phyloP scores from a whole-genome alignment of 495 filamentous ascomycete species.

The Staphylotrichum tortipilum region DNA sequence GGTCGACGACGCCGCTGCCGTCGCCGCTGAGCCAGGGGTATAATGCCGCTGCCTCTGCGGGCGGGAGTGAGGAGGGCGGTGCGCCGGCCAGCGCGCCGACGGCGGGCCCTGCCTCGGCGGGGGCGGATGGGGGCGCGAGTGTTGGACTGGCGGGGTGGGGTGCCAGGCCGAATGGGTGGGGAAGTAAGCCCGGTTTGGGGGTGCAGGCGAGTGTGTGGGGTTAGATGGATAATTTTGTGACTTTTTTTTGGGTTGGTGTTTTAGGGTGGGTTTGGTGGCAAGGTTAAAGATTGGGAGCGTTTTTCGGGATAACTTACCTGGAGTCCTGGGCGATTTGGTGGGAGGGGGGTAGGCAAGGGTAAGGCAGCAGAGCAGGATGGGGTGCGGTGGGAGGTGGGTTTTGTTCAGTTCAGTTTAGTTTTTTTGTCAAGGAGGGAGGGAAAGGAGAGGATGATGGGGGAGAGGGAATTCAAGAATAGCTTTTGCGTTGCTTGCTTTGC shows the following conservation, averaged over 20 bases:
- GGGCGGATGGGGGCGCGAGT: slow-evolving; percentile 16
- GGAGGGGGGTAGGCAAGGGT: no score
- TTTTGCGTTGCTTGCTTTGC: no score
- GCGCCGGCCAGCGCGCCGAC: slow-evolving; percentile 27
- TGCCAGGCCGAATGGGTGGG: slow-evolving; percentile 64
- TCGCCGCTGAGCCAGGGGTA: slow-evolving; percentile 82
- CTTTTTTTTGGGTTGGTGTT: background rate
- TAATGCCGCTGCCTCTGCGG: no score
- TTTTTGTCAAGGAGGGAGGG: no score
- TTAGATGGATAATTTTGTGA: slow-evolving; percentile 24
- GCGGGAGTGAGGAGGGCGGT: slow-evolving; percentile 24
- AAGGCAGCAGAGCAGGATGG: no score
- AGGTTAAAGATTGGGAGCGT: background rate
- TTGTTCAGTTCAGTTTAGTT: no score
- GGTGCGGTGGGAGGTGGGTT: no score
- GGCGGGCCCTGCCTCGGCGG: no score
- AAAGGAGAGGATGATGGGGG: no score
- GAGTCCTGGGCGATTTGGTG: no score
- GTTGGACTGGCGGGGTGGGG: slow-evolving; percentile 54
- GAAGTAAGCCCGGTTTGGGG: slow-evolving; percentile 58
- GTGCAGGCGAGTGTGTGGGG: slow-evolving; percentile 74
- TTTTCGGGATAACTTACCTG: background rate
- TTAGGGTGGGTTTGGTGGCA: no score
- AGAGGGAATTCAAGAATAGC: no score
- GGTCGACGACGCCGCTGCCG: slow-evolving; percentile 79